These are phyloP conservation scores for Pyrenochaeta sp. DNA, from an alignment of 2,329 filamentous ascomycete species.

Conservation along the genomic window DNA sequence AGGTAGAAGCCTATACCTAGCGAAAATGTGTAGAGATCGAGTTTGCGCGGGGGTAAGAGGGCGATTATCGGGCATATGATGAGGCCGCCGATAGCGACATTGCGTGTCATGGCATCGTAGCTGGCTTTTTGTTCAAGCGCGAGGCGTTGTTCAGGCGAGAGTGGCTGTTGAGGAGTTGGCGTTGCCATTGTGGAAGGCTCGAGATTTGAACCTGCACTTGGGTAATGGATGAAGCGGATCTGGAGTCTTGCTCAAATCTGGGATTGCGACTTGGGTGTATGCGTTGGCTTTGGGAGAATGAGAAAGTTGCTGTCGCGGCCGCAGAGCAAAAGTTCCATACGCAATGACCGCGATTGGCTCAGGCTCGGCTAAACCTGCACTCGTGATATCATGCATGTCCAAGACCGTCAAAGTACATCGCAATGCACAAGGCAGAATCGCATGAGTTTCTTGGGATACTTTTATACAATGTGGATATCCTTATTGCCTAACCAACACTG, in stretches of 20 bases:
- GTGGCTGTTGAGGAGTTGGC: conserved; percentile 26
- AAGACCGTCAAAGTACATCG: background rate
- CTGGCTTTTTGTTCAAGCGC: conserved; percentile 40
- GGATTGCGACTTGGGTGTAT: no score
- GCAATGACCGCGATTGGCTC: conserved; percentile 26
- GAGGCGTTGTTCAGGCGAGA: conserved; percentile 44
- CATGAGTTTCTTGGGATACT: no score
- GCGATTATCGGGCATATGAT: conserved; percentile 63
- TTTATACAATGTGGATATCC: no score
- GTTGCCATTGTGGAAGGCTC: conserved; percentile 37
- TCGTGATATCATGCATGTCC: background rate
- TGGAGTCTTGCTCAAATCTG: no score
- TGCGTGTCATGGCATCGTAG: conserved; percentile 48
- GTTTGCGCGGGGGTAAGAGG: conserved; percentile 66
- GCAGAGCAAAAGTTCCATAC: conserved; percentile 40
- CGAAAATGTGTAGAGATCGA: conserved; percentile 66
- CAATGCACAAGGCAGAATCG: no score
- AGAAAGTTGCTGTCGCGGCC: background rate
- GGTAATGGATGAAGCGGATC: no score
- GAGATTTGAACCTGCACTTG: conserved; percentile 9
- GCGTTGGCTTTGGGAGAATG: no score
- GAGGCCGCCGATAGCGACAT: conserved; percentile 57
- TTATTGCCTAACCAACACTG: no score
- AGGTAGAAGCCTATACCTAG: conserved; percentile 59
- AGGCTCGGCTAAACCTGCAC: conserved; percentile 37